Conservation (phyloP, 805 yeast genomes). For the Barnettozyma botsteinii region DNA sequence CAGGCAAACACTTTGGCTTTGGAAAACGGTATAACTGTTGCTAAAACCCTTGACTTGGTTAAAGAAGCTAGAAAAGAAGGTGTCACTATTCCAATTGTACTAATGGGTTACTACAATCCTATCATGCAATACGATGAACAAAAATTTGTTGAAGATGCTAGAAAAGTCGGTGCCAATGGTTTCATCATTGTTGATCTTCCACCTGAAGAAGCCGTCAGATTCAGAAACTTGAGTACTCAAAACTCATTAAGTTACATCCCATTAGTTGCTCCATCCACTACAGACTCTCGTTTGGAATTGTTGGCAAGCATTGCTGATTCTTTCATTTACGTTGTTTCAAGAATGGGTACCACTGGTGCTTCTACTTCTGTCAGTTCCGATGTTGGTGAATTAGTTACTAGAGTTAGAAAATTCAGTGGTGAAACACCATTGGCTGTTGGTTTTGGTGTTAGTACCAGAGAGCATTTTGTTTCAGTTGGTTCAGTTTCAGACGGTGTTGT, state of each 20-base stretch:
- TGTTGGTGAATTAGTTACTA: slow-evolving; percentile 60
- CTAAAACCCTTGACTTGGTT: slow-evolving; percentile 64
- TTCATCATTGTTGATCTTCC: slow-evolving; percentile 94
- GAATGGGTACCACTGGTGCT: slow-evolving; percentile 98
- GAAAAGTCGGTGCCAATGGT: slow-evolving; percentile 89
- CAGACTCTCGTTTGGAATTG: slow-evolving; percentile 77
- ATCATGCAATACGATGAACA: slow-evolving; percentile 86
- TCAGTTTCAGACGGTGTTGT: slow-evolving; percentile 89
- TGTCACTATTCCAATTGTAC: slow-evolving; percentile 78
- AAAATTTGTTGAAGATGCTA: slow-evolving; percentile 70
- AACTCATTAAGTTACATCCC: slow-evolving; percentile 83
- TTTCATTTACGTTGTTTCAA: slow-evolving; percentile 90
- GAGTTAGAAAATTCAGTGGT: slow-evolving; percentile 72
- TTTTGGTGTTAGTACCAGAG: slow-evolving; percentile 92
- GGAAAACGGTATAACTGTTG: slow-evolving; percentile 72
- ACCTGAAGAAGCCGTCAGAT: slow-evolving; percentile 92
- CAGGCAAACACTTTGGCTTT: slow-evolving; percentile 79
- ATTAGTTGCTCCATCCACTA: slow-evolving; percentile 93
- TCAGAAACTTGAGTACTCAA: slow-evolving; percentile 65
- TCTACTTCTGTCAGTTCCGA: slow-evolving; percentile 55
- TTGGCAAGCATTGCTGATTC: slow-evolving; percentile 88
- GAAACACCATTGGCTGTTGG: slow-evolving; percentile 91
- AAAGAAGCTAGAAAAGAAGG: slow-evolving; percentile 74
- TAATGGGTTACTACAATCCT: slow-evolving; percentile 99
- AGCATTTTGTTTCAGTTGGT: slow-evolving; percentile 80